Evolutionary conservation across 2,329 filamentous ascomycete species (phyloP).

Genomic region (Xylaria sp.): DNA sequence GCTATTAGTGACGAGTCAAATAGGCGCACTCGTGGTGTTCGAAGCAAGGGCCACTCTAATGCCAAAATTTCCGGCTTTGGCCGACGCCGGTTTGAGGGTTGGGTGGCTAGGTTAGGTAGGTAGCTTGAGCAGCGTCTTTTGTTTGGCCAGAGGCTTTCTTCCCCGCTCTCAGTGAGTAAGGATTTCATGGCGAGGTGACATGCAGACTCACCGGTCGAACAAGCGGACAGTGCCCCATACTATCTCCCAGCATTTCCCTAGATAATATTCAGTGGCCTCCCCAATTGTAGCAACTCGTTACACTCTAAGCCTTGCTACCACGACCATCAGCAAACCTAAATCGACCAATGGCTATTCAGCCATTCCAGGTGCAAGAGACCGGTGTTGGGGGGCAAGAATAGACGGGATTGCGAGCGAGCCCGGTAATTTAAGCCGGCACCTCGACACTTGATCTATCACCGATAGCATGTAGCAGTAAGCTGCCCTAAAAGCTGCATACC

Average conservation of each 20-base stretch:
- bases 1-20: not conserved
- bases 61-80: constrained; percentile 25
- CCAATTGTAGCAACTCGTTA: constrained; percentile 17
- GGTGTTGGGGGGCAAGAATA: not conserved
- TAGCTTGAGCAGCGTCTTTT: constrained; percentile 25
- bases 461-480: constrained; percentile 11
- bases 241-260: constrained; percentile 5
- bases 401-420: not conserved
- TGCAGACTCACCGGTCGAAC: constrained; percentile 40
- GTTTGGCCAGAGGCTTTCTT: constrained; percentile 38
- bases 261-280: constrained; percentile 6
- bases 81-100: constrained; percentile 25
- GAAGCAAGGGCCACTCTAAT: not conserved
- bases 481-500: constrained; percentile 26
- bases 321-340: not conserved
- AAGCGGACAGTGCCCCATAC: constrained; percentile 41
- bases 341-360: not conserved
- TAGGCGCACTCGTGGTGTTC: not conserved
- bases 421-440: constrained; percentile 5
- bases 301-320: constrained; percentile 8
- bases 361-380: not conserved
- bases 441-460: not conserved
- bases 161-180: constrained; percentile 33
- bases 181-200: constrained; percentile 39
- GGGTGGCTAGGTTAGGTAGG: constrained; percentile 14